A percentile compares a stretch with the other conserved stretches of the same genome.
Evolutionary conservation across 148 eudicot species (phyloP).

Genomic region (Arbutus unedo): DNA sequence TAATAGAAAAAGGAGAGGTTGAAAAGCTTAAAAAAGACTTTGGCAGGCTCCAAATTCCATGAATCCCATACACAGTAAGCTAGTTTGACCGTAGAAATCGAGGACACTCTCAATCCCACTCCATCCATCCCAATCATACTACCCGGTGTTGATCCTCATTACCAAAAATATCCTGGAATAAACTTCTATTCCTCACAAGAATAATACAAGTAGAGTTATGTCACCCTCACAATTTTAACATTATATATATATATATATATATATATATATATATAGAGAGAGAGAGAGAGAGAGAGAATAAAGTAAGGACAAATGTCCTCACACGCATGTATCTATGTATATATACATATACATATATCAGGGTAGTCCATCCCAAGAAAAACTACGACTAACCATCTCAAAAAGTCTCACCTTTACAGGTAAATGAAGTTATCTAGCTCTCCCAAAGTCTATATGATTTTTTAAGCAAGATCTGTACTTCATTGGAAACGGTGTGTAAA

Average conservation of each 20-base stretch:
- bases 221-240: too few relatives aligned
- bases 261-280: too few relatives aligned
- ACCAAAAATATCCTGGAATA: too few relatives aligned
- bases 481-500: constrained; percentile 45
- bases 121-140: neutral
- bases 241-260: too few relatives aligned
- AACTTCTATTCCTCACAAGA: neutral
- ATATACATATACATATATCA: neutral
- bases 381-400: constrained; percentile 3
- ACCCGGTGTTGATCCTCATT: neutral
- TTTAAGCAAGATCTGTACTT: constrained; percentile 47
- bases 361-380: constrained; percentile 11
- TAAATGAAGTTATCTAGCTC: constrained; percentile 25
- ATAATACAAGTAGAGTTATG: too few relatives aligned
- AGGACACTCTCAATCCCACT: neutral
- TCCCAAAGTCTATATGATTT: constrained; percentile 32
- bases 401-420: constrained; percentile 27
- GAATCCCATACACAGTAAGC: neutral
- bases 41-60: neutral
- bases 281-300: neutral
- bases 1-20: neutral
- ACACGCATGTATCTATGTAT: too few relatives aligned
- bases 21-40: neutral
- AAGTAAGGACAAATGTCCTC: neutral
- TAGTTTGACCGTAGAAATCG: neutral